Percentiles rank a stretch among this genome's conserved stretches.
phyloP scores from a whole-genome alignment of 768 basidiomycete species.

The Suillus decipiens region DNA sequence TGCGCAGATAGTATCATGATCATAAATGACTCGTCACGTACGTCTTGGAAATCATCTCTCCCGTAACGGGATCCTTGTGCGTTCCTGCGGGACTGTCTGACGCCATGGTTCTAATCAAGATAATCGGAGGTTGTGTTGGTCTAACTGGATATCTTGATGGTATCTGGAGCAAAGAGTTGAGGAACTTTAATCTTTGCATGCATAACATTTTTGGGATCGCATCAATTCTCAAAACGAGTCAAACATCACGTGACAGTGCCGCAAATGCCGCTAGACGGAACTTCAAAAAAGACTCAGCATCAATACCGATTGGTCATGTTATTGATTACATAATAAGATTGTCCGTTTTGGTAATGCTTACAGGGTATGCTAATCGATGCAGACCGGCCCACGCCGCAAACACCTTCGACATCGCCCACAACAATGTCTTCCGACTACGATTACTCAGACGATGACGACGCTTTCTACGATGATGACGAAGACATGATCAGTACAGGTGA shows the following conservation, averaged over 20 bases:
- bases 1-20: slow-evolving; percentile 18
- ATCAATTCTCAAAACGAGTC: slow-evolving; percentile 21
- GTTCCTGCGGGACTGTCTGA: slow-evolving; percentile 34
- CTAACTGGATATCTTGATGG: slow-evolving; percentile 10
- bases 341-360: slow-evolving; percentile 8
- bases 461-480: slow-evolving; percentile 73
- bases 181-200: slow-evolving; percentile 22
- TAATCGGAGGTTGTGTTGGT: neutral
- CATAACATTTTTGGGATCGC: slow-evolving; percentile 17
- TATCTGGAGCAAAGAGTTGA: slow-evolving; percentile 3
- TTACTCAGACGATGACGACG: slow-evolving; percentile 65
- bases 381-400: slow-evolving; percentile 3
- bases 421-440: slow-evolving; percentile 69
- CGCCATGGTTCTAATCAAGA: slow-evolving; percentile 36
- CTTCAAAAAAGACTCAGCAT: neutral
- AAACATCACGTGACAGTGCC: neutral
- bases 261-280: neutral
- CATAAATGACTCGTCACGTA: slow-evolving; percentile 40
- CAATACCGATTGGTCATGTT: neutral
- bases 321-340: neutral
- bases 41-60: slow-evolving; percentile 98
- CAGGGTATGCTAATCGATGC: slow-evolving; percentile 6
- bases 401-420: slow-evolving; percentile 20
- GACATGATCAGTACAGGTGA: slow-evolving; percentile 63
- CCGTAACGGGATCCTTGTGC: slow-evolving; percentile 84